Conservation (phyloP, 176 grass and related monocot species). For the Sorghum bicolor region Sorghum_bicolor_NCBIv3 NC_012870.2:74009001-74009500, state of each 20-base stretch:
- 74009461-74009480: no score
- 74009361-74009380: not conserved
- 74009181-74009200: not conserved
- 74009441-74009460: not conserved
- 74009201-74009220: not conserved
- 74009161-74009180: not conserved
- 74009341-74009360: not conserved
- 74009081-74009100: not conserved
- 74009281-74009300: not conserved
- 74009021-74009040: not conserved
- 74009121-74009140: constrained; percentile 16
- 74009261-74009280: not conserved
- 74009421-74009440: not conserved
- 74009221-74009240: not conserved
- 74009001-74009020: not conserved
- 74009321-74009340: not conserved
- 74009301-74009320: not conserved
- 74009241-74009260: not conserved
- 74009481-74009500: no score
- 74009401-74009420: not conserved
- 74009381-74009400: not conserved
- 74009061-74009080: not conserved
- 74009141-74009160: not conserved
- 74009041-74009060: no score
- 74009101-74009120: constrained; percentile 4